Evolutionary conservation across 1,284 basidiomycete genomes (phyloP), one percentile per base, ranked within the genome.

Genomic region (Leccinum holopus): DNA sequence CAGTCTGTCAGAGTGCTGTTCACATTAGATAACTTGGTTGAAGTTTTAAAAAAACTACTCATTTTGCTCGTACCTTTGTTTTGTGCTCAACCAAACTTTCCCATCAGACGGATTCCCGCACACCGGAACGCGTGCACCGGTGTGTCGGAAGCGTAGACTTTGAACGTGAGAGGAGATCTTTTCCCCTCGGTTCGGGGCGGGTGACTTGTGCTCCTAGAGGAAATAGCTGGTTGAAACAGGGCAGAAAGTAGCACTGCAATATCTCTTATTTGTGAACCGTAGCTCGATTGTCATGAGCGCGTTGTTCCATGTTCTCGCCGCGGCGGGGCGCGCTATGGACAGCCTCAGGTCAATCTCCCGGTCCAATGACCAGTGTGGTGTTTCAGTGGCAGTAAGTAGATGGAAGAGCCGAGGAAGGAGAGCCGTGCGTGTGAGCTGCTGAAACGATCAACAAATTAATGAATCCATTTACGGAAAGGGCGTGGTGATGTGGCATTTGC

Each of bases 401-500:
- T 66, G 55, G 14, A 41, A 16, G 47, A 62, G 65, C 70, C 72
- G 72, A 65, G 57, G 30, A 49, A 41, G 52, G 14, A 21, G 37
- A 56, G 55, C n/a, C 35, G 61, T 64, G 47, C 39, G 4, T 55
- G 57, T 18, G 21, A 8, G 21, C 16, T 30, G 16, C n/a, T 30
- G 21, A 32, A 57, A 51, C 39, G 63, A 62, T 65, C 63, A 41
- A 35, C 37, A 58, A 18, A 61, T 54, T 62, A 56, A 52, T 56
- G 56, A 60, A 53, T 39, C 54, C 11, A 35, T 49, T 64, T 62
- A 66, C 58, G 52, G 33, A 51, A 57, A 11, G 21, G 60, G 57
- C 53, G 61, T 62, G 63, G 57, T 49, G 53, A 21, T 32, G 47
- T 64, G 75, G 72, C 33, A 73, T 54, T 71, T 64, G 7, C 75